Conservation (phyloP, 345 rosid species). For the Erodium maritimum region DNA sequence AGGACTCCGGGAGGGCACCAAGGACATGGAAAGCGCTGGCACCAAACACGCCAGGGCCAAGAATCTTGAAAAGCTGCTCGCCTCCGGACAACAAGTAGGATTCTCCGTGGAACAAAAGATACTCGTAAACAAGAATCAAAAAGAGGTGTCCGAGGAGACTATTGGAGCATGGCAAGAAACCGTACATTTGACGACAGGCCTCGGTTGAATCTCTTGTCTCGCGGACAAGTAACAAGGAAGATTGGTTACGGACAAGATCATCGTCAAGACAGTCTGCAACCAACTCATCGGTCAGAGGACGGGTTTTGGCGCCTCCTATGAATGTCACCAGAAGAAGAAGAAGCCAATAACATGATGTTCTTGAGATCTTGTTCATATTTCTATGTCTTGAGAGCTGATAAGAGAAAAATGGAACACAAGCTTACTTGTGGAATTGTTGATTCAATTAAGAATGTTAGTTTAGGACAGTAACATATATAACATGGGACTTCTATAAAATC, state of each 20-base stretch:
- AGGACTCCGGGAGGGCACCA: slow-evolving; percentile 21
- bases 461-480: too few species aligned
- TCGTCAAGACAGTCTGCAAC: slow-evolving; percentile 8
- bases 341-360: neutral
- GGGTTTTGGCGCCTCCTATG: neutral
- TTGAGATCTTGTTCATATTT: neutral
- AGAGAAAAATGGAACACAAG: neutral
- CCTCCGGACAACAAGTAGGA: slow-evolving; percentile 15
- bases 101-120: slow-evolving; percentile 21
- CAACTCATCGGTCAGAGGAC: neutral
- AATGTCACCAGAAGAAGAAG: neutral
- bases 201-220: neutral
- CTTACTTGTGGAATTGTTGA: too few species aligned
- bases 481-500: too few species aligned
- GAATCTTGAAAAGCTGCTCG: slow-evolving; percentile 19
- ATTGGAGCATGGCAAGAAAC: slow-evolving; percentile 22
- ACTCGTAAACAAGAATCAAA: slow-evolving; percentile 17
- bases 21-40: slow-evolving; percentile 19
- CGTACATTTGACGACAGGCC: slow-evolving; percentile 19
- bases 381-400: neutral
- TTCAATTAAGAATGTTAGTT: too few species aligned
- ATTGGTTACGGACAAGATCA: slow-evolving; percentile 1
- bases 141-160: slow-evolving; percentile 16
- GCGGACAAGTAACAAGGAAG: neutral
- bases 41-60: slow-evolving; percentile 22